Base-by-base conservation (phyloP, 1,139 yeast species). In the Zhuliangozyma parablackwelliae region DNA sequence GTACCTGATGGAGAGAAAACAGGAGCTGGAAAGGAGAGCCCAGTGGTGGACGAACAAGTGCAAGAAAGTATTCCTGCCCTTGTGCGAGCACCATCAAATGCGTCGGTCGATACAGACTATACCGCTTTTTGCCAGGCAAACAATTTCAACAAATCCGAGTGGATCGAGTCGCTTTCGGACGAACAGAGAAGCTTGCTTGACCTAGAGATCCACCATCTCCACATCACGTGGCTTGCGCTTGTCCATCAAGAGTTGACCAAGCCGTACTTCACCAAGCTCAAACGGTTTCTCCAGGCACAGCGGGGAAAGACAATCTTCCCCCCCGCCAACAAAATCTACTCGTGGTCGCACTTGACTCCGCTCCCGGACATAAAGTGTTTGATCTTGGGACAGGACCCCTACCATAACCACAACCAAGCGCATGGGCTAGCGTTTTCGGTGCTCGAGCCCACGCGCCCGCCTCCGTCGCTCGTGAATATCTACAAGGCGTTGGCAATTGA, bases 351-450 rank as follows among this genome's bases (percentile, higher is more conserved):
- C 32, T 69, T 82, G 26, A 88, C 97, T 0, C 96, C 97, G 0
- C 66, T 92, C 27, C 69, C 78, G 6, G 59, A 74, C 2, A 84
- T 90, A 25, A 82, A 80, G 52, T 94, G 94, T 26, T 74, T 92
- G 3, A 72, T 94, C 12, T 66, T 94, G 32, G 99, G 99, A 1
- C 99, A 92, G 57, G 99, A 92, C 57, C 99, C 99, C 0, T 92
- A 92, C 56, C 98, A 94, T 58, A 89, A 89, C 54, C 62, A 61
- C 49, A 85, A 86, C 53, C 98, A 92, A 57, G 99, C 99, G 0
- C 98, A 92, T 53, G 99, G 99, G 0, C 66, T 92, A 24, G 97
- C 98, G 5, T 92, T 92, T 51, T 84, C 95, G 10, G 98, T 92
- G 2, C 70, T 79, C 35, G 83, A 86, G 26, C 96, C 96, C 3